These are phyloP conservation scores for Kodamaea anthophila DNA, from an alignment of 1,139 yeast species.

Conservation along the genomic window DNA sequence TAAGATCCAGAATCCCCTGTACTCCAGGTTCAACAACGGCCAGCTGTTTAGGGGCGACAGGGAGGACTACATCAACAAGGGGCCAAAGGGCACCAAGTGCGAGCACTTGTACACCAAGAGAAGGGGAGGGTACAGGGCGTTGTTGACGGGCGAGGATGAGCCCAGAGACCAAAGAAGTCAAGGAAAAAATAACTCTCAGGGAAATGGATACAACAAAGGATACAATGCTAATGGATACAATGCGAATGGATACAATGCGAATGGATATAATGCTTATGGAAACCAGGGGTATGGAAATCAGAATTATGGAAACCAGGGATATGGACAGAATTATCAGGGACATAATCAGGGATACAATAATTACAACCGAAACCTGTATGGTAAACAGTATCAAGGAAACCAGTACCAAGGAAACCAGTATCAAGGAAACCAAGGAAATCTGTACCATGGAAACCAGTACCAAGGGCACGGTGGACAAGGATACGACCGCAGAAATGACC, in stretches of 20 bases:
- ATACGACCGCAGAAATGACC: no score
- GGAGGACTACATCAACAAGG: slow-evolving; percentile 34
- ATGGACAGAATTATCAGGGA: slow-evolving; percentile 3
- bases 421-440: slow-evolving; percentile 4
- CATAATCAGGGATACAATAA: neutral
- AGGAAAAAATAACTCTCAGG: slow-evolving; percentile 9
- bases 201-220: slow-evolving; percentile 9
- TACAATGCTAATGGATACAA: slow-evolving; percentile 3
- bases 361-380: slow-evolving; percentile 4
- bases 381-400: neutral
- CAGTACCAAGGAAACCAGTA: slow-evolving; percentile 6
- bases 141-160: slow-evolving; percentile 12
- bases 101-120: slow-evolving; percentile 32
- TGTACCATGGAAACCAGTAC: neutral
- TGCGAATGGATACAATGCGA: slow-evolving; percentile 1
- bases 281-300: slow-evolving; percentile 6
- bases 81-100: slow-evolving; percentile 35
- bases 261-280: slow-evolving; percentile 2
- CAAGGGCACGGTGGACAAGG: neutral
- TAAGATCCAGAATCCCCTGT: slow-evolving; percentile 36
- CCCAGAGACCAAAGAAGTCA: slow-evolving; percentile 7
- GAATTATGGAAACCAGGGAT: slow-evolving; percentile 2
- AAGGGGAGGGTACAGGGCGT: slow-evolving; percentile 38
- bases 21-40: slow-evolving; percentile 28
- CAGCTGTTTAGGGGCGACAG: slow-evolving; percentile 32